Conservation (phyloP, 2,329 filamentous ascomycete species). For the Aspergillus fumigatiaffinis region DNA sequence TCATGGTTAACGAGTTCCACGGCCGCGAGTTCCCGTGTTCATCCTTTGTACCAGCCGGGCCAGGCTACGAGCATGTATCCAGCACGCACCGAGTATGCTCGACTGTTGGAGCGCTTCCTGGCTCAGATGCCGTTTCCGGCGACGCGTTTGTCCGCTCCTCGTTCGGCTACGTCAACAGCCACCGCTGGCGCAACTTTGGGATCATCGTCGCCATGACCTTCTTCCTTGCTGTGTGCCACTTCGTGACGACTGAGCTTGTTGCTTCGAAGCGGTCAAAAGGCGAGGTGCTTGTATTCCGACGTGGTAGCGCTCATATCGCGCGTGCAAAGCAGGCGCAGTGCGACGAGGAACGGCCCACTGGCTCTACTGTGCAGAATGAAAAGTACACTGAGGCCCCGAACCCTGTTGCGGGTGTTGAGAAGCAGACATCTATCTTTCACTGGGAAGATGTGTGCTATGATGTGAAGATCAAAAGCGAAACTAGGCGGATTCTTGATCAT, state of each 20-base stretch:
- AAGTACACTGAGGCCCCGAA: not conserved
- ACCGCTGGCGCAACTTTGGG: constrained; percentile 67
- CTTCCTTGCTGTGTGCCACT: constrained; percentile 57
- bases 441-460: constrained; percentile 78
- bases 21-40: constrained; percentile 53
- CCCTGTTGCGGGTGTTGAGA: constrained; percentile 41
- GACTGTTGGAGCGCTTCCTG: constrained; percentile 53
- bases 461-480: constrained; percentile 69
- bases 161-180: constrained; percentile 53
- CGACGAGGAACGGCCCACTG: not conserved
- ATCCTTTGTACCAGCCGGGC: constrained; percentile 38
- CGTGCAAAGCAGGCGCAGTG: not conserved
- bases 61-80: constrained; percentile 33
- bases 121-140: constrained; percentile 53
- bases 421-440: constrained; percentile 72
- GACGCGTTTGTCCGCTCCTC: constrained; percentile 52
- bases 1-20: constrained; percentile 78
- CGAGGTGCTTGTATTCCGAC: constrained; percentile 68
- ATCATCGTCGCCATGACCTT: constrained; percentile 61
- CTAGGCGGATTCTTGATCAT: constrained; percentile 69
- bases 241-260: constrained; percentile 39
- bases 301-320: constrained; percentile 39
- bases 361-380: not conserved
- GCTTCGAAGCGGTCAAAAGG: constrained; percentile 67
- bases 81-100: constrained; percentile 49